Evolutionary conservation across 2,329 filamentous ascomycete genomes (phyloP).

Genomic region (Colletotrichum somersetense): DNA sequence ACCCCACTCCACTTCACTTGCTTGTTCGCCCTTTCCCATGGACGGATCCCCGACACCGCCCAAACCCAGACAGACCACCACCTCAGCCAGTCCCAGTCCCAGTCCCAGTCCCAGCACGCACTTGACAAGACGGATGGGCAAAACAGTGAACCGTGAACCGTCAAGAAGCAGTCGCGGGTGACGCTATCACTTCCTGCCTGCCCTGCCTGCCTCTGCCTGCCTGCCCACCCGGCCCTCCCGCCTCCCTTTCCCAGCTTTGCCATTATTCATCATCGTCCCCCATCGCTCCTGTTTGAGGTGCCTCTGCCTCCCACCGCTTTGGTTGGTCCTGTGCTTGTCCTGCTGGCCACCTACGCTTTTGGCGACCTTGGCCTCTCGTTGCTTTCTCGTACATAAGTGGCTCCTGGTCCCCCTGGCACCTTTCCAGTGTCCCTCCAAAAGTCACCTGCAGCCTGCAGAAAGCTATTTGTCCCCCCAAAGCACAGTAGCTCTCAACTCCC

Average conservation of each 20-base stretch:
- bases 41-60: slow-evolving; percentile 17
- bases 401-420: slow-evolving; percentile 18
- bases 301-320: slow-evolving; percentile 8
- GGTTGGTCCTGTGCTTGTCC: neutral
- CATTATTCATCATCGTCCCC: slow-evolving; percentile 10
- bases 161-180: slow-evolving; percentile 23
- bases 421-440: slow-evolving; percentile 12
- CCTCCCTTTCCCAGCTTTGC: slow-evolving; percentile 20
- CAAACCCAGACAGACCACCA: slow-evolving; percentile 8
- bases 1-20: slow-evolving; percentile 7
- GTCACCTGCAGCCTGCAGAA: slow-evolving; percentile 36
- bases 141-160: slow-evolving; percentile 14
- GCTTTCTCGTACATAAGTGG: slow-evolving; percentile 38
- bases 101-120: slow-evolving; percentile 2
- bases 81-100: neutral
- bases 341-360: slow-evolving; percentile 32
- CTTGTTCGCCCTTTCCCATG: slow-evolving; percentile 4
- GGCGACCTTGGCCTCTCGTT: slow-evolving; percentile 13
- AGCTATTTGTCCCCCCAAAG: slow-evolving; percentile 23
- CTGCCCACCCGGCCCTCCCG: slow-evolving; percentile 15
- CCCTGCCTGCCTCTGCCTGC: slow-evolving; percentile 21
- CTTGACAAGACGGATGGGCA: neutral
- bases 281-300: neutral
- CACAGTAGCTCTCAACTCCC: slow-evolving; percentile 21
- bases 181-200: slow-evolving; percentile 39